Base-by-base conservation (phyloP, 1,284 basidiomycete genomes). In the Afroboletus lepidellus region DNA sequence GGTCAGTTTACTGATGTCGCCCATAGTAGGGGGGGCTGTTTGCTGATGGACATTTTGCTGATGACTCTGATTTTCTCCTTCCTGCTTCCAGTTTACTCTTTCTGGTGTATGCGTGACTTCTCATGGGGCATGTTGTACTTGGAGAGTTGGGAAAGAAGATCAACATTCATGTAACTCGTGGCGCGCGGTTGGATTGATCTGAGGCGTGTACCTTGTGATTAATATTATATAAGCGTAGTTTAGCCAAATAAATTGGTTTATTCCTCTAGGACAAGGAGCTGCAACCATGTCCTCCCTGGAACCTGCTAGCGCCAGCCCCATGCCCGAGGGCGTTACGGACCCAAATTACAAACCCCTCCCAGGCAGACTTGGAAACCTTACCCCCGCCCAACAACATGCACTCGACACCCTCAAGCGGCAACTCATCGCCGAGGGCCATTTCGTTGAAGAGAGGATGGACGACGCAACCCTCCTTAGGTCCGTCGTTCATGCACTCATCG, bases 41-140 rank as follows among this genome's bases (percentile, higher is more conserved):
- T n/a, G n/a, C n/a, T n/a, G n/a, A n/a, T n/a, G n/a, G n/a, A n/a
- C n/a, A n/a, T n/a, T n/a, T n/a, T n/a, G n/a, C n/a, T n/a, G n/a
- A n/a, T n/a, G n/a, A n/a, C n/a, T n/a, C n/a, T n/a, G n/a, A 83
- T 83, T 45, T 95, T 94, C 77, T 94, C 94, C 20, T 88, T 99
- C 76, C 81, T 94, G 73, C 80, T 98, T 36, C 96, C 95, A 1
- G 74, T 98, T 20, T 98, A 98, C 72, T 96, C 96, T 1, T 98
- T 98, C 86, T 99, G 95, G 96, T 85, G 81, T 61, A 98, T 98
- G 95, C 96, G 98, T 73, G 94, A 97, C 73, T 98, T 98, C 83
- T 95, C 92, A 4, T 97, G 94, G 97, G 97, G 97, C 91, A 92
- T 84, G 71, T 95, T 57, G 95, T 99, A 30, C 76, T 97, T 60